Evolutionary conservation across 1,284 basidiomycete species (phyloP).

Genomic region (Mycosarcoma mackinlayi): DNA sequence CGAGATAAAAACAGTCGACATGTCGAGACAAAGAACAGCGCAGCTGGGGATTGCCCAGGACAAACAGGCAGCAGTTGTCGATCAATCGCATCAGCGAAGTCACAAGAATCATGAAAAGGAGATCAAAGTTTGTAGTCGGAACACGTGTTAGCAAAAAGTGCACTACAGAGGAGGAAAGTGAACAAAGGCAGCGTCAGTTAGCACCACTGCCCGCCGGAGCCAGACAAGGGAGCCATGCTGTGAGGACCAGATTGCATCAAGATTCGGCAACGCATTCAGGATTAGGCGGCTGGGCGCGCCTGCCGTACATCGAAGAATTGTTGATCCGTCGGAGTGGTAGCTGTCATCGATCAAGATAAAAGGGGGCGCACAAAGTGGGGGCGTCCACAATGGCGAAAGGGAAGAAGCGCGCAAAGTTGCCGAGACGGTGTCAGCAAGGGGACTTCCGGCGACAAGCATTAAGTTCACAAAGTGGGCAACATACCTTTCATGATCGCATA

Average conservation of each 20-base stretch:
- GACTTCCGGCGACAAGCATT: neutral
- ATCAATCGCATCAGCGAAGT: too few species aligned
- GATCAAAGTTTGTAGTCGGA: too few species aligned
- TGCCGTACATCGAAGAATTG: slow-evolving; percentile 63
- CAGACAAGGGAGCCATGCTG: neutral
- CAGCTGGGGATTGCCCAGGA: too few species aligned
- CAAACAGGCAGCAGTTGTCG: too few species aligned
- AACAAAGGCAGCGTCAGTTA: neutral
- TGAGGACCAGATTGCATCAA: neutral
- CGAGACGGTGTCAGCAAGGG: slow-evolving; percentile 10
- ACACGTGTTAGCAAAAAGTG: too few species aligned
- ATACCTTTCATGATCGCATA: slow-evolving; percentile 62
- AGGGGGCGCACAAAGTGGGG: neutral
- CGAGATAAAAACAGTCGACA: too few species aligned
- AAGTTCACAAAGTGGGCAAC: neutral
- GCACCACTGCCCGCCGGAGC: neutral
- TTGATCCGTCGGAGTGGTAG: slow-evolving; percentile 59
- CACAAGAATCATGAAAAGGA: too few species aligned
- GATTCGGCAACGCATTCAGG: neutral
- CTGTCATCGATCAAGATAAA: slow-evolving; percentile 21
- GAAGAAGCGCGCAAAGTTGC: too few species aligned
- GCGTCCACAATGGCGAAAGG: neutral
- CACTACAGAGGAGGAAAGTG: too few species aligned
- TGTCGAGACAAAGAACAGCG: too few species aligned
- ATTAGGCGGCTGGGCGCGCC: neutral